Evolutionary conservation across 306 rosid genomes (phyloP).

Genomic region (Rosa chinensis): DNA sequence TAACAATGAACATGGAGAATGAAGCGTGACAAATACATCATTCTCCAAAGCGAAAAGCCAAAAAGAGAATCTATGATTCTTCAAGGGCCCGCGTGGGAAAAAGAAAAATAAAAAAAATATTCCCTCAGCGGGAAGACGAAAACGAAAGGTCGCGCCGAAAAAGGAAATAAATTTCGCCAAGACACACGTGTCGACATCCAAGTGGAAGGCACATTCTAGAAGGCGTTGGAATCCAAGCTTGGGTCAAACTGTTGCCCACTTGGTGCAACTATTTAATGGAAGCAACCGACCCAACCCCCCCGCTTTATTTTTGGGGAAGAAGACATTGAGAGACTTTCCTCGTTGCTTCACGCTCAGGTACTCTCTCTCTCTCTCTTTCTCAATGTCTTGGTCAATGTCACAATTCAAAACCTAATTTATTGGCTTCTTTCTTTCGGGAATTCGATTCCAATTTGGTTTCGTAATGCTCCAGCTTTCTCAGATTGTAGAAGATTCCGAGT

Average conservation of each 20-base stretch:
- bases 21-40: neutral
- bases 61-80: neutral
- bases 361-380: neutral
- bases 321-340: neutral
- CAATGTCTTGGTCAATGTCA: neutral
- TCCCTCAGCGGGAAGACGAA: neutral
- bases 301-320: neutral
- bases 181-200: neutral
- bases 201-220: constrained; percentile 58
- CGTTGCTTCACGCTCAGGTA: constrained; percentile 12
- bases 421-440: neutral
- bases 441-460: neutral
- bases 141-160: neutral
- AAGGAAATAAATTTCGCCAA: neutral
- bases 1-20: no score
- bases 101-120: neutral
- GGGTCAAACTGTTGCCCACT: neutral
- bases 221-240: constrained; percentile 29
- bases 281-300: neutral
- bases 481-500: neutral
- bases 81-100: neutral
- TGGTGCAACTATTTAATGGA: constrained; percentile 13
- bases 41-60: neutral
- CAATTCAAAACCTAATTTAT: neutral
- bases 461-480: neutral